phyloP scores from a whole-genome alignment of 176 grass and related monocot species.

The Bonia amplexicaulis region DNA sequence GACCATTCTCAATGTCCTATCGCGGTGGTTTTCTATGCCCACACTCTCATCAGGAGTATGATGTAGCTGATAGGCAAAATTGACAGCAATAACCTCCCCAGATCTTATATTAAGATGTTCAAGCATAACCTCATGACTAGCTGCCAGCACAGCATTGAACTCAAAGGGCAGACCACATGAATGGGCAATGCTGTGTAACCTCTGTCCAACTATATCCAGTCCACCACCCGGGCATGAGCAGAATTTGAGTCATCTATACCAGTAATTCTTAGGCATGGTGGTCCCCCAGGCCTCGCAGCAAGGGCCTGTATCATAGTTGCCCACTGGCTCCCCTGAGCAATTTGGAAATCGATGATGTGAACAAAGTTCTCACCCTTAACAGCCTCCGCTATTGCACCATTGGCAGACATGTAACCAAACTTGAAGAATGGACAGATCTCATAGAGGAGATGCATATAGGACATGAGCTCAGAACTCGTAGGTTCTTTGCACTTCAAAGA shows the following conservation, averaged over 20 bases:
- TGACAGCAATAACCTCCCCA: slow-evolving; percentile 61
- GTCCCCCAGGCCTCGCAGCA: slow-evolving; percentile 40
- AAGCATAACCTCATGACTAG: slow-evolving; percentile 52
- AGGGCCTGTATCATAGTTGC: slow-evolving; percentile 62
- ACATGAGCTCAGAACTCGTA: slow-evolving; percentile 58
- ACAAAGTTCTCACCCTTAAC: slow-evolving; percentile 60
- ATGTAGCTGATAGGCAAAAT: slow-evolving; percentile 84
- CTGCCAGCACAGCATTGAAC: slow-evolving; percentile 56
- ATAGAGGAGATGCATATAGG: slow-evolving; percentile 71
- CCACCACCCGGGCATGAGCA: slow-evolving; percentile 53
- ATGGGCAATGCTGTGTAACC: slow-evolving; percentile 36
- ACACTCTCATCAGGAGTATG: slow-evolving; percentile 81
- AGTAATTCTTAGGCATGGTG: slow-evolving; percentile 57
- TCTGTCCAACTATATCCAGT: slow-evolving; percentile 60
- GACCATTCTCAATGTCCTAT: slow-evolving; percentile 68
- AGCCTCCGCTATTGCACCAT: slow-evolving; percentile 74
- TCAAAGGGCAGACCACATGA: slow-evolving; percentile 55
- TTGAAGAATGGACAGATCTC: slow-evolving; percentile 77
- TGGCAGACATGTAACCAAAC: slow-evolving; percentile 85
- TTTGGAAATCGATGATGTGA: slow-evolving; percentile 87
- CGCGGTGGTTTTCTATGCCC: slow-evolving; percentile 60
- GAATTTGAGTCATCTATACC: slow-evolving; percentile 73
- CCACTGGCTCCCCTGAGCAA: slow-evolving; percentile 74
- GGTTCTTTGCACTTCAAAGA: slow-evolving; percentile 78
- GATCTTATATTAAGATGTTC: slow-evolving; percentile 53